Base-by-base conservation (phyloP, 805 yeast species). In the Candida ovalis region DNA sequence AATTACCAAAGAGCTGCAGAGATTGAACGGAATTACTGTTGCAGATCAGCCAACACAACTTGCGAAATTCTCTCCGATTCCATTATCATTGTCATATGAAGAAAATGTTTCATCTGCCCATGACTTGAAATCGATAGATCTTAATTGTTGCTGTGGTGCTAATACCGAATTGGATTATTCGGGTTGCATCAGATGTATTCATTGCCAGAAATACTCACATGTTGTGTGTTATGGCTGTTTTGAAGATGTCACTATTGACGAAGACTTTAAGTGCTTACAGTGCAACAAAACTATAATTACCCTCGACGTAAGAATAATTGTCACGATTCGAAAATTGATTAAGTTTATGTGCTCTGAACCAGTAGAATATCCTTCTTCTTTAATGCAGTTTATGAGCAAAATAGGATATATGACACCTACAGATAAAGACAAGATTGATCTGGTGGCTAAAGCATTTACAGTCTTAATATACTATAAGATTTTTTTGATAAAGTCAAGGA, bases 71-170 rank as follows among this genome's bases (percentile, higher is more conserved):
- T 38, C 22, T 18, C 30, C 19, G n/a, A 12, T 17, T 12, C 35
- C 19, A 25, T 25, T 18, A n/a, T n/a, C n/a, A n/a, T n/a, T n/a
- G n/a, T n/a, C n/a, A n/a, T n/a, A n/a, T n/a, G n/a, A n/a, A 17
- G 28, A 40, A 24, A 9, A 45, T 19, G 43, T 32, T 17, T 36
- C 43, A 19, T 41, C 48, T 23, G 19, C 46, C 3, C 18, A 23
- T 21, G 17, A 27, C n/a, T 28, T 22, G n/a, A 7, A 21, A 13
- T 5, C 1, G 24, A 35, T 4, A 37, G 22, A 3, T 52, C 15
- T 52, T 17, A 21, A 39, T 18, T 63, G 68, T 39, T 52, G 45
- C 5, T 63, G 68, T 40, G 49, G 46, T 7, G 53, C 62, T 5
- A 28, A 22, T 1, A 30, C 13, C 19, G 28, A 35, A 25, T 47